A percentile compares a stretch with the other conserved stretches of the same genome.
These are phyloP conservation scores for Ogataea allantospora DNA, from an alignment of 805 yeast species.

Conservation along the genomic window DNA sequence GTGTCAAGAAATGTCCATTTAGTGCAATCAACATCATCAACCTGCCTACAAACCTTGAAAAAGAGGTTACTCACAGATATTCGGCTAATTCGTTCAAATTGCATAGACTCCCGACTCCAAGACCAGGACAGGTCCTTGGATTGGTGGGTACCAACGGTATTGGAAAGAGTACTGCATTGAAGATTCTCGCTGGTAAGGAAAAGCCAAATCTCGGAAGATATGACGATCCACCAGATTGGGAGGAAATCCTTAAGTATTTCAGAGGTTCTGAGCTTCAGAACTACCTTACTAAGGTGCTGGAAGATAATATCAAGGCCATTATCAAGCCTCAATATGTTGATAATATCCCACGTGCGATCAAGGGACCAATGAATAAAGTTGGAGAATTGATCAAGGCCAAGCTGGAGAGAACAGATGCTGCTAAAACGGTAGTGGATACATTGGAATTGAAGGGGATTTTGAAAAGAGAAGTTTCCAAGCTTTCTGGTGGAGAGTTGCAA, in stretches of 20 bases:
- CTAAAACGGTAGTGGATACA: constrained; percentile 60
- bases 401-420: constrained; percentile 67
- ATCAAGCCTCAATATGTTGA: constrained; percentile 99
- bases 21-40: constrained; percentile 96
- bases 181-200: constrained; percentile 95
- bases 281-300: constrained; percentile 89
- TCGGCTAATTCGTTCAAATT: constrained; percentile 97
- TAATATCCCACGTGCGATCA: constrained; percentile 93
- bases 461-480: constrained; percentile 82
- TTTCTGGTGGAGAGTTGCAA: constrained; percentile 98
- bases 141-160: constrained; percentile 99
- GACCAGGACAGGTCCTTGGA: constrained; percentile 98
- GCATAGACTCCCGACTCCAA: constrained; percentile 95
- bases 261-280: constrained; percentile 98
- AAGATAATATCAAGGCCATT: constrained; percentile 92
- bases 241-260: constrained; percentile 83
- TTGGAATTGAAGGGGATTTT: constrained; percentile 76
- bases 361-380: constrained; percentile 83
- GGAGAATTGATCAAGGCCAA: constrained; percentile 78
- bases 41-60: constrained; percentile 90
- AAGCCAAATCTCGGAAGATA: constrained; percentile 93
- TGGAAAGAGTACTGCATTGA: constrained; percentile 96
- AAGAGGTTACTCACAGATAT: constrained; percentile 93
- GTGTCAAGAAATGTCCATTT: constrained; percentile 97
- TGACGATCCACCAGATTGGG: constrained; percentile 98